Base-by-base conservation (phyloP, 352 stramenopile species). In the Ophiocytium majus region DNA sequence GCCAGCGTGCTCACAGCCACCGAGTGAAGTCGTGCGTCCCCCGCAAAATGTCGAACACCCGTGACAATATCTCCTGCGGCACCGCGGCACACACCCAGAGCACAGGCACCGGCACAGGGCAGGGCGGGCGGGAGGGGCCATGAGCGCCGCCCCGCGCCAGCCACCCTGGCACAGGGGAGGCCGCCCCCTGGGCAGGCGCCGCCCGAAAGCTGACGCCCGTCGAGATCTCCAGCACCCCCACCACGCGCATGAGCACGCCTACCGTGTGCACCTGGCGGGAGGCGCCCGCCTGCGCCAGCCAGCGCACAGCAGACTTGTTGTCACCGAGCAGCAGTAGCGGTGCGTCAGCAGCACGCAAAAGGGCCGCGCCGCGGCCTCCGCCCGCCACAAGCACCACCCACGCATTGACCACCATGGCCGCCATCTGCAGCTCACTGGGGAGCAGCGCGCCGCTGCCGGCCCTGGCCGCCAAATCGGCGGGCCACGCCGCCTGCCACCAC, bases 301-400 rank as follows among this genome's bases (percentile, higher is more conserved):
- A 80, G 57, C 81, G 23, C 23, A 84, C 63, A 63, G 81, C 63
- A 10, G 33, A 71, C 57, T 81, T 43, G 50, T 78, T 84, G 33
- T 63, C 63, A 14, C 36, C 43, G 37, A 36, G 28, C 1, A 28
- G 35, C 66, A 63, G 23, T 14, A 57, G 5, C 5, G 5, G 5
- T 14, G 5, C 43, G n/a, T n/a, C n/a, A n/a, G n/a, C n/a, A n/a
- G n/a, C n/a, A n/a, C n/a, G n/a, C n/a, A n/a, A n/a, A n/a, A n/a
- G n/a, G 43, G 5, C 43, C 5, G 43, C 43, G 5, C 5, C 43
- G 14, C 5, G 5, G 43, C 43, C 43, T 5, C 43, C 43, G 5
- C 43, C 43, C 5, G 5, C 5, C 14, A 57, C 43, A 5, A 57
- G 14, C 43, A 57, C 43, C 14, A 14, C 43, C 43, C 43, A 57